Percentiles rank a stretch among this genome's conserved stretches.
These are phyloP conservation scores for Dryadomyces sulphureus DNA, from an alignment of 2,329 filamentous ascomycete genomes.

Conservation along the genomic window DNA sequence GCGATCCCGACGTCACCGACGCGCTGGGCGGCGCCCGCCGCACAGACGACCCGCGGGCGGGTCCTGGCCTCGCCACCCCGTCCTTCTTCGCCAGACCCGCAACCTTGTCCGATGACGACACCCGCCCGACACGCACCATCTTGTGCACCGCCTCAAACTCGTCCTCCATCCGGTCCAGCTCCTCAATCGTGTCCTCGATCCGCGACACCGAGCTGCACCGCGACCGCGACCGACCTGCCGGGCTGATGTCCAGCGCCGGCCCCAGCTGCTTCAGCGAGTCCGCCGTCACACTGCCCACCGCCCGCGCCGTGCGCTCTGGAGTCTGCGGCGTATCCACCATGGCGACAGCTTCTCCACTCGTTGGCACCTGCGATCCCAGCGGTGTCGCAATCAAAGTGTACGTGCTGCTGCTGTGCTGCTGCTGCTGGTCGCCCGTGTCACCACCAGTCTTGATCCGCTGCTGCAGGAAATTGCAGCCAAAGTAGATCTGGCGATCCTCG, in stretches of 20 bases:
- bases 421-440: no score
- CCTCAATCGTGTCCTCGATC: slow-evolving; percentile 50
- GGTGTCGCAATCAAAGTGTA: slow-evolving; percentile 34
- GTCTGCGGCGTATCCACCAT: slow-evolving; percentile 9
- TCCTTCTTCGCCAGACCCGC: slow-evolving; percentile 15
- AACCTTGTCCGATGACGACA: slow-evolving; percentile 19
- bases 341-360: not conserved
- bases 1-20: slow-evolving; percentile 8
- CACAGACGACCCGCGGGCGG: slow-evolving; percentile 16
- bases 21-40: slow-evolving; percentile 25
- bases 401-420: slow-evolving; percentile 19
- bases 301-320: not conserved
- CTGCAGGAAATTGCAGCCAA: slow-evolving; percentile 38
- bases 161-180: slow-evolving; percentile 46
- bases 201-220: slow-evolving; percentile 17
- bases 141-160: slow-evolving; percentile 38
- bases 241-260: not conserved
- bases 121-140: slow-evolving; percentile 20
- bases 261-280: slow-evolving; percentile 4
- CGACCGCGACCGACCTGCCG: slow-evolving; percentile 5
- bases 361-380: slow-evolving; percentile 14
- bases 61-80: slow-evolving; percentile 17
- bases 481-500: slow-evolving; percentile 20
- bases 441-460: slow-evolving; percentile 16
- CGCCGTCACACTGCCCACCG: not conserved